Percentiles rank a stretch among this genome's conserved stretches.
Conservation (phyloP, 2,329 filamentous ascomycete species). For the Fusarium torreyae region DNA sequence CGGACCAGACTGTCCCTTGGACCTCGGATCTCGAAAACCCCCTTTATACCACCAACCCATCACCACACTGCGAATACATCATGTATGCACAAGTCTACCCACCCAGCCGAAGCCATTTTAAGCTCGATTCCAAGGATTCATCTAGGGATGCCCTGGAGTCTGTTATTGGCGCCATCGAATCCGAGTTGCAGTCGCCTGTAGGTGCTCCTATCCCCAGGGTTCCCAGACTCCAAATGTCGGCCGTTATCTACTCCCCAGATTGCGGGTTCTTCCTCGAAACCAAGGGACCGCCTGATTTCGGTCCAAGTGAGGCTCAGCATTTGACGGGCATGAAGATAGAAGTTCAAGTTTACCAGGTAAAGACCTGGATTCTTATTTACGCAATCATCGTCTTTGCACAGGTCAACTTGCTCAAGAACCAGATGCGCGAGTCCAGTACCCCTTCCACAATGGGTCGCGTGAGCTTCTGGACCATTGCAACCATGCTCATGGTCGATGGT, state of each 20-base stretch:
- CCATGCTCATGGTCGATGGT: slow-evolving; percentile 75
- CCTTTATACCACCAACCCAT: slow-evolving; percentile 70
- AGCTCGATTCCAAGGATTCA: slow-evolving; percentile 53
- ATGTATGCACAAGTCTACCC: slow-evolving; percentile 86
- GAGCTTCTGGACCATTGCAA: slow-evolving; percentile 73
- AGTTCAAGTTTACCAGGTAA: slow-evolving; percentile 69
- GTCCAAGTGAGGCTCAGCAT: slow-evolving; percentile 67
- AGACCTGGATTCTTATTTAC: slow-evolving; percentile 71
- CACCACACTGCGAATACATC: slow-evolving; percentile 89
- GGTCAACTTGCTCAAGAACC: slow-evolving; percentile 72
- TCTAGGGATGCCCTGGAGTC: slow-evolving; percentile 48
- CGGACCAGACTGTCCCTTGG: slow-evolving; percentile 80
- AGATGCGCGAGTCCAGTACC: slow-evolving; percentile 77
- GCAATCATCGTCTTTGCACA: slow-evolving; percentile 72
- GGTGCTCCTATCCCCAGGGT: slow-evolving; percentile 70
- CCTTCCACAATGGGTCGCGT: slow-evolving; percentile 77
- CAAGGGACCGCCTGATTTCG: slow-evolving; percentile 72
- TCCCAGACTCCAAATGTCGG: slow-evolving; percentile 73
- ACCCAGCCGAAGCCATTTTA: slow-evolving; percentile 58
- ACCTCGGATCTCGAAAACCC: slow-evolving; percentile 75
- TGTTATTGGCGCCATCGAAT: slow-evolving; percentile 70
- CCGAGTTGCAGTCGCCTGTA: slow-evolving; percentile 73
- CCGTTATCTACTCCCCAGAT: slow-evolving; percentile 77
- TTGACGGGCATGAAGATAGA: slow-evolving; percentile 74
- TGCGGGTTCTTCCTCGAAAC: slow-evolving; percentile 77